A percentile compares a stretch with the other conserved stretches of the same genome.
Evolutionary conservation across 257 asterid genomes (phyloP).

Genomic region (Coffea canephora): DNA sequence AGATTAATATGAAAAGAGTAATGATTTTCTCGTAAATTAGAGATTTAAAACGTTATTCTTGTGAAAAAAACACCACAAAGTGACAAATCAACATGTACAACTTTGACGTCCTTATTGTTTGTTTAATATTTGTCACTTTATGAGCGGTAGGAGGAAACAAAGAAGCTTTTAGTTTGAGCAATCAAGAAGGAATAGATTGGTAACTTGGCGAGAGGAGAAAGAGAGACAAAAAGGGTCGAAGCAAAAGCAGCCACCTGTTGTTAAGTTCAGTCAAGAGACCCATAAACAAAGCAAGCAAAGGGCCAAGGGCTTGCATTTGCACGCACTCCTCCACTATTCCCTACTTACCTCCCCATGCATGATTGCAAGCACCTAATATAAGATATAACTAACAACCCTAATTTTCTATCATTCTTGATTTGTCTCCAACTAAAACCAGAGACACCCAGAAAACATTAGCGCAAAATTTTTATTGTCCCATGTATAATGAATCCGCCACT

Average conservation of each 20-base stretch:
- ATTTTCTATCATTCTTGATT: background rate
- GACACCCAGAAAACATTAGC: background rate
- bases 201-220: constrained; percentile 38
- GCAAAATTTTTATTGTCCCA: background rate
- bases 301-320: constrained; percentile 7
- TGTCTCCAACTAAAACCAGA: background rate
- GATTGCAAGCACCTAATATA: constrained; percentile 34
- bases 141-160: background rate
- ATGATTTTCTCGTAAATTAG: too few species aligned
- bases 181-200: constrained; percentile 6
- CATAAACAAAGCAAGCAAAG: constrained; percentile 12
- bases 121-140: background rate
- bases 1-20: too few species aligned
- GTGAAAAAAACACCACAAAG: background rate
- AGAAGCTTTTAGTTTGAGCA: constrained; percentile 24
- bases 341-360: constrained; percentile 25
- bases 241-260: constrained; percentile 11
- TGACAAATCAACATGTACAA: background rate
- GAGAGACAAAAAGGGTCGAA: constrained; percentile 2
- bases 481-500: background rate
- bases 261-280: constrained; percentile 8
- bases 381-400: background rate
- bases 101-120: background rate
- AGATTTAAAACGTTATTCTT: too few species aligned
- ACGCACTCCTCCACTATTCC: constrained; percentile 27